A percentile compares a stretch with the other conserved stretches of the same genome.
Evolutionary conservation across 2,329 filamentous ascomycete genomes (phyloP).

Genomic region (Metarhizium sp.): DNA sequence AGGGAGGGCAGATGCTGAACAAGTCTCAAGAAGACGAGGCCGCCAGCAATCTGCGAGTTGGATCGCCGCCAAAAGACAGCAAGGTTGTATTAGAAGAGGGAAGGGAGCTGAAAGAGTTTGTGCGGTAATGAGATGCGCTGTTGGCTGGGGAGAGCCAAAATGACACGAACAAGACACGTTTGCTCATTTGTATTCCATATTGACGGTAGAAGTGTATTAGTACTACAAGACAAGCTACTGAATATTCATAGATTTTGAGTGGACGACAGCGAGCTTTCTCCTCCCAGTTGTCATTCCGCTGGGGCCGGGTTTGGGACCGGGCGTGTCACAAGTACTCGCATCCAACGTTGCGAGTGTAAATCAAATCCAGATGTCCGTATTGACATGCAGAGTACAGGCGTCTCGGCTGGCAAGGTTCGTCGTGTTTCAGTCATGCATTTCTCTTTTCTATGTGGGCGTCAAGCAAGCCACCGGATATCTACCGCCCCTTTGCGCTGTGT

Average conservation of each 20-base stretch:
- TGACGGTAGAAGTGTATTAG: neutral
- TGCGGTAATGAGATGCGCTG: constrained; percentile 22
- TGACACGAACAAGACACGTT: neutral
- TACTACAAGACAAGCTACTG: neutral
- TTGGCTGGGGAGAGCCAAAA: neutral
- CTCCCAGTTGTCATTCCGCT: neutral
- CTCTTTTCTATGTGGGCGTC: too few relatives aligned
- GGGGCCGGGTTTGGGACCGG: too few relatives aligned
- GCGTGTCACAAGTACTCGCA: too few relatives aligned
- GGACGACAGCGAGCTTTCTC: neutral
- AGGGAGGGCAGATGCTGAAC: constrained; percentile 6
- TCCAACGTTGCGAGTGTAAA: too few relatives aligned
- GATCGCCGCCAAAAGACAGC: constrained; percentile 48
- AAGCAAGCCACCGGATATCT: too few relatives aligned
- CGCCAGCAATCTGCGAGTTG: constrained; percentile 42
- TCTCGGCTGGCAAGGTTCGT: too few relatives aligned
- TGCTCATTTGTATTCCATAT: neutral
- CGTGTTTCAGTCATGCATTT: too few relatives aligned
- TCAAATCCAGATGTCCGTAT: too few relatives aligned
- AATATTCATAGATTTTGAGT: neutral
- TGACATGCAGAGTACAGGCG: too few relatives aligned
- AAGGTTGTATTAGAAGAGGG: constrained; percentile 57
- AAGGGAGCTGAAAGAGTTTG: constrained; percentile 49
- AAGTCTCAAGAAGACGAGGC: constrained; percentile 23
- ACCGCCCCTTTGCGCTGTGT: too few relatives aligned